These are phyloP conservation scores for Tetrahymena elliotti DNA, from an alignment of 73 alveolate genomes.

Conservation along the genomic window DNA sequence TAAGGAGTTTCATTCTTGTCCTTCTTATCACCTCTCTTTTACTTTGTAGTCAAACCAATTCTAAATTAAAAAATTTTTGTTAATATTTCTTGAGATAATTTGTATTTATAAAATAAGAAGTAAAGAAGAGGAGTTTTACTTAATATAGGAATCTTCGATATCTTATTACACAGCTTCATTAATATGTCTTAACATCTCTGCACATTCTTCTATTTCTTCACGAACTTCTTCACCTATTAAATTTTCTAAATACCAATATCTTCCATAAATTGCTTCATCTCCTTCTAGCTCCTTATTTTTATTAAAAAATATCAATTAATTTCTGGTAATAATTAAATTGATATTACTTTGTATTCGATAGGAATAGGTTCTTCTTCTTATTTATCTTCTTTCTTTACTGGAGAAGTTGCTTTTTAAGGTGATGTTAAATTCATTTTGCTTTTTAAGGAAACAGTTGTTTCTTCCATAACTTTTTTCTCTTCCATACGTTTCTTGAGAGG, in stretches of 20 bases:
- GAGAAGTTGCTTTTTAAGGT: slow-evolving; percentile 5
- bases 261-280: slow-evolving; percentile 23
- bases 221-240: slow-evolving; percentile 5
- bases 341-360: slow-evolving; percentile 6
- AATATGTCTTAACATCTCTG: slow-evolving; percentile 25
- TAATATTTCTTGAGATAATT: too few species aligned
- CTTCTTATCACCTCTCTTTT: neutral
- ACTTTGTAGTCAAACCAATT: neutral
- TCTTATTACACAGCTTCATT: slow-evolving; percentile 35
- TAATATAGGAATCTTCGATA: slow-evolving; percentile 27
- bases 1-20: slow-evolving; percentile 18
- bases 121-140: too few species aligned
- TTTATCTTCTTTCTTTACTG: slow-evolving; percentile 5
- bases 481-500: neutral
- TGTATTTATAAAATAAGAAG: too few species aligned
- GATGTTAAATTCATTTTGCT: neutral
- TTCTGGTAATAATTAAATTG: neutral
- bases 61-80: neutral
- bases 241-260: slow-evolving; percentile 38
- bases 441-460: neutral
- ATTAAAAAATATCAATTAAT: neutral
- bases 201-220: slow-evolving; percentile 27
- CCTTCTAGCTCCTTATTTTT: neutral
- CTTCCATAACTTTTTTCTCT: neutral
- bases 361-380: slow-evolving; percentile 5